These are phyloP conservation scores for Diaporthe amygdali DNA, from an alignment of 2,329 filamentous ascomycete genomes.

Conservation along the genomic window DNA sequence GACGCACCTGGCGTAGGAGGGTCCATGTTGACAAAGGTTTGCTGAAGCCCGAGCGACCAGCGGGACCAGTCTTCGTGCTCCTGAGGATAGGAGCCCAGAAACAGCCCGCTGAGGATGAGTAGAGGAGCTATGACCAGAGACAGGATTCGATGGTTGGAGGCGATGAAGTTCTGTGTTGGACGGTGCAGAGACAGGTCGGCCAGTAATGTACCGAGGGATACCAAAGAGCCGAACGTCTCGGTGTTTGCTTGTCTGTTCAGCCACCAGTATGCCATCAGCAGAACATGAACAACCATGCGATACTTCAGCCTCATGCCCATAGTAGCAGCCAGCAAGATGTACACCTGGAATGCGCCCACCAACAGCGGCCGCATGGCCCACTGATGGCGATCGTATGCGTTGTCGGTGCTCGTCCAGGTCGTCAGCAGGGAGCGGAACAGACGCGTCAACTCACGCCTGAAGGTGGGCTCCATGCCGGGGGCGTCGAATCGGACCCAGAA, in stretches of 20 bases:
- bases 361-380: slow-evolving; percentile 58
- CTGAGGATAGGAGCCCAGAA: slow-evolving; percentile 54
- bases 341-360: slow-evolving; percentile 55
- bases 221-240: slow-evolving; percentile 61
- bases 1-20: slow-evolving; percentile 41
- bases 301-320: slow-evolving; percentile 53
- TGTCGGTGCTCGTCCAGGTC: slow-evolving; percentile 56
- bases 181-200: slow-evolving; percentile 54
- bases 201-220: slow-evolving; percentile 56
- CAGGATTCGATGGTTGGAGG: slow-evolving; percentile 44
- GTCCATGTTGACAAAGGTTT: slow-evolving; percentile 30
- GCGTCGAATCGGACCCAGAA: slow-evolving; percentile 57
- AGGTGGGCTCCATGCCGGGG: slow-evolving; percentile 45
- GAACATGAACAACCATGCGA: slow-evolving; percentile 48
- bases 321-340: slow-evolving; percentile 51
- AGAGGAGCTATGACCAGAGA: slow-evolving; percentile 36
- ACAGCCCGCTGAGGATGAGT: slow-evolving; percentile 49
- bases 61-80: slow-evolving; percentile 53
- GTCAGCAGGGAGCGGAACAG: slow-evolving; percentile 50
- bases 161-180: slow-evolving; percentile 49
- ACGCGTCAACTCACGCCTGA: slow-evolving; percentile 49
- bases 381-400: slow-evolving; percentile 59
- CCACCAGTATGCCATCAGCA: slow-evolving; percentile 55
- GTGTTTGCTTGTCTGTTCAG: slow-evolving; percentile 47
- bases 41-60: slow-evolving; percentile 45